Base-by-base conservation (phyloP, 139 green algal genomes). In the Coccomyxa sp. region DNA sequence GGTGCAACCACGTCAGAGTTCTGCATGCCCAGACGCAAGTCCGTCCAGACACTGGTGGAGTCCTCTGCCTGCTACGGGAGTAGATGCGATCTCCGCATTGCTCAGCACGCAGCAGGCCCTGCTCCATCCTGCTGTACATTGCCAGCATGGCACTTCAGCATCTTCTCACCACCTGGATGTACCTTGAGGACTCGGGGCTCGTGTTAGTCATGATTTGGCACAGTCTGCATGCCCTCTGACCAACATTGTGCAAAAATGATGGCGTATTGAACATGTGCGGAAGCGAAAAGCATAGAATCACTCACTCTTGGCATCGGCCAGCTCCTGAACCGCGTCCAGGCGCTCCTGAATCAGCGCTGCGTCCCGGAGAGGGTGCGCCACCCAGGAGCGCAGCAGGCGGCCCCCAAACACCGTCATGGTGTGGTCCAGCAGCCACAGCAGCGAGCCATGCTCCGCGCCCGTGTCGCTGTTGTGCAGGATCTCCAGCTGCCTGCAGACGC, bases 341-440 rank as follows among this genome's bases (percentile, higher is more conserved):
- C 92, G 86, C 38, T 90, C 82, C 12, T 79, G 1, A 35, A 97
- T 95, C 34, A 35, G 34, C 24, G 68, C 35, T 40, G 40, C 39
- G 44, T 75, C 39, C 22, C 81, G 76, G 73, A 96, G 88, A 7
- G 93, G 93, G 40, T 82, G 83, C 12, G 81, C 80, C 69, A 95
- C 79, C 94, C 94, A 98, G 34, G 82, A 81, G 35, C 90, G 86
- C 83, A 98, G 78, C 79, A 95, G 75, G 31, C 94, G 85, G 0
- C 80, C 79, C 0, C 95, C 95, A 38, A 84, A 78, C 3, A 82
- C 34, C 6, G 94, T 97, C 40, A 50, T 39, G 10, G 91, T 96
- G 55, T 89, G 87, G 82, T 97, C 89, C 58, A 98, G 70, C 38
- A 98, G 82, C 81, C 90, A 91, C 39, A 98, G 82, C 76, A 98